A percentile compares a stretch with the other conserved stretches of the same genome.
phyloP scores from a whole-genome alignment of 2,329 filamentous ascomycete species.

The Hypocreales sp. region DNA sequence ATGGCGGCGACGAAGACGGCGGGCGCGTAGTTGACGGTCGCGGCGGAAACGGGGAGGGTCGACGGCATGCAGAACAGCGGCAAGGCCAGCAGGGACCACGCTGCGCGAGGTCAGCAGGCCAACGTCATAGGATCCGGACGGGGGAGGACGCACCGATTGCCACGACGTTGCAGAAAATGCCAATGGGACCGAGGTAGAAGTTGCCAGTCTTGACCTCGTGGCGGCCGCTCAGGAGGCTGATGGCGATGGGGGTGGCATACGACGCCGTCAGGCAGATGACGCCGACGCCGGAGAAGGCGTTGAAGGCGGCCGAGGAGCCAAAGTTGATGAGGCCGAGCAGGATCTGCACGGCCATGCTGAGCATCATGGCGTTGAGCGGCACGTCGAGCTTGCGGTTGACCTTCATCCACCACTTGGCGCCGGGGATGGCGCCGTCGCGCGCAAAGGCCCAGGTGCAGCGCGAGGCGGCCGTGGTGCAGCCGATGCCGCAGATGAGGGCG shows the following conservation, averaged over 20 bases:
- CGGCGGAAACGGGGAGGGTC: slow-evolving; percentile 38
- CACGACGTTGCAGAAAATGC: slow-evolving; percentile 45
- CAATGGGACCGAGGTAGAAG: slow-evolving; percentile 48
- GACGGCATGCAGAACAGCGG: slow-evolving; percentile 64
- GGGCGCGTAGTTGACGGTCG: slow-evolving; percentile 57
- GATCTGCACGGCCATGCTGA: slow-evolving; percentile 50
- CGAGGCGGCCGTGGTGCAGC: slow-evolving; percentile 53
- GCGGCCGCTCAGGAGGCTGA: slow-evolving; percentile 45
- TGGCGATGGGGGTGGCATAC: slow-evolving; percentile 51
- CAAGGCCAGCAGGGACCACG: slow-evolving; percentile 52
- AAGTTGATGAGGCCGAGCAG: slow-evolving; percentile 53
- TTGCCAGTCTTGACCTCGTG: slow-evolving; percentile 38
- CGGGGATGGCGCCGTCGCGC: slow-evolving; percentile 54
- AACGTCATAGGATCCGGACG: too few species aligned
- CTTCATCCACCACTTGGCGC: slow-evolving; percentile 41
- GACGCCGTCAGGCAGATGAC: slow-evolving; percentile 55
- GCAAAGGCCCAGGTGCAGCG: slow-evolving; percentile 56
- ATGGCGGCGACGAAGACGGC: slow-evolving; percentile 58
- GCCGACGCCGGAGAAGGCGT: slow-evolving; percentile 54
- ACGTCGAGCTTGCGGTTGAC: slow-evolving; percentile 48
- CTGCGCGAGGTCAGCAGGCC: slow-evolving; percentile 19
- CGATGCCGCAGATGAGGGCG: slow-evolving; percentile 50
- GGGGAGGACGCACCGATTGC: slow-evolving; percentile 37
- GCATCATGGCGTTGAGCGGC: slow-evolving; percentile 57
- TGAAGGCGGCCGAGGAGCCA: slow-evolving; percentile 53